Percentiles rank a stretch among this genome's conserved stretches.
Conservation (phyloP, 1,284 basidiomycete species). For the Vanrija humicola region DNA sequence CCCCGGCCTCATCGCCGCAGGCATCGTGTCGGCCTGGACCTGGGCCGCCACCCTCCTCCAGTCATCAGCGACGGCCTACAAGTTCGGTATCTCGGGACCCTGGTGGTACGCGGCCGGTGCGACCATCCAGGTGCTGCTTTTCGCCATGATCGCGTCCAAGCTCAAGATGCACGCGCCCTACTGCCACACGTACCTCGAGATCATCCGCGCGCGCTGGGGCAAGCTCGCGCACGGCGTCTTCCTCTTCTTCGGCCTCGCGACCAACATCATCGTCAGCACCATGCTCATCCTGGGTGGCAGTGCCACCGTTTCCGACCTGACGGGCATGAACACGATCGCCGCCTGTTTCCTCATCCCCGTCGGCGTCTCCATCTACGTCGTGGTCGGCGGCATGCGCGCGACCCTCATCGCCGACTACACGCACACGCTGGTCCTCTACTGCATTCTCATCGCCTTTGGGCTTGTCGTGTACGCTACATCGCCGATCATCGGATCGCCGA, state of each 20-base stretch:
- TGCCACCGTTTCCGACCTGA: slow-evolving; percentile 72
- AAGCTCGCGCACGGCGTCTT: slow-evolving; percentile 67
- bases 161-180: slow-evolving; percentile 56
- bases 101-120: slow-evolving; percentile 50
- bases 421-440: slow-evolving; percentile 74
- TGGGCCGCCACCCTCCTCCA: slow-evolving; percentile 54
- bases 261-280: slow-evolving; percentile 70
- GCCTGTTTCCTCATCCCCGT: slow-evolving; percentile 64
- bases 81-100: slow-evolving; percentile 66
- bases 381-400: slow-evolving; percentile 54
- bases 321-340: slow-evolving; percentile 76
- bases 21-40: slow-evolving; percentile 67
- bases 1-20: slow-evolving; percentile 82
- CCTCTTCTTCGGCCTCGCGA: slow-evolving; percentile 71
- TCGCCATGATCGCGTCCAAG: slow-evolving; percentile 56
- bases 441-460: slow-evolving; percentile 59
- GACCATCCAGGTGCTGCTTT: slow-evolving; percentile 51
- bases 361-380: slow-evolving; percentile 52
- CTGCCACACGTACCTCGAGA: slow-evolving; percentile 56
- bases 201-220: slow-evolving; percentile 69
- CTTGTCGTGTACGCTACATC: slow-evolving; percentile 69
- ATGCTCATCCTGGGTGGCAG: slow-evolving; percentile 63
- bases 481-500: slow-evolving; percentile 55
- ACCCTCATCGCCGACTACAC: slow-evolving; percentile 58
- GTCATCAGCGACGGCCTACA: slow-evolving; percentile 53